Evolutionary conservation across 257 asterid species (phyloP).

Genomic region (Thymus quinquecostatus): DNA sequence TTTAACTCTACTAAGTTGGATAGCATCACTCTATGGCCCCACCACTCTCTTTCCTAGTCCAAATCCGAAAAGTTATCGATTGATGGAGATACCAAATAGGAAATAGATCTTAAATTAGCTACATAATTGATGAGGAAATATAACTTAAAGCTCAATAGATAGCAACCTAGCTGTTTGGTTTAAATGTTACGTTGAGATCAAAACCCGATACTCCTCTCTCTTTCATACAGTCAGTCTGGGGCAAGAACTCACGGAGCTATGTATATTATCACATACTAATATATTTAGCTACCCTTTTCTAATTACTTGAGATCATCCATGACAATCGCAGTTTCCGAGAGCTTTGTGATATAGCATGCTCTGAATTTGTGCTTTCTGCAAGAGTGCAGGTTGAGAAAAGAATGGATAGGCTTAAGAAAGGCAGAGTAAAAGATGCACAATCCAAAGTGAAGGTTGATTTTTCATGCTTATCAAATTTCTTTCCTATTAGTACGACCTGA

Average conservation of each 20-base stretch:
- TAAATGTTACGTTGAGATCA: not conserved
- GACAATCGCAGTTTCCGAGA: not conserved
- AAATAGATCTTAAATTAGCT: constrained; percentile 4
- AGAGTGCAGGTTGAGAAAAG: constrained; percentile 97
- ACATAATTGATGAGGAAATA: not conserved
- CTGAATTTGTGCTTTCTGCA: constrained; percentile 43
- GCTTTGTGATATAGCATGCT: constrained; percentile 17
- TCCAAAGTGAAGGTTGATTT: constrained; percentile 73
- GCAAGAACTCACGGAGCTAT: constrained; percentile 12
- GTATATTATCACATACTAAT: not conserved
- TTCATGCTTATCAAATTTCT: constrained; percentile 23
- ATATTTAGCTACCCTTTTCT: not conserved
- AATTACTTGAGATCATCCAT: not conserved
- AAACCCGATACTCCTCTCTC: not conserved
- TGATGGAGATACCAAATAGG: constrained; percentile 22
- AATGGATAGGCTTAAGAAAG: constrained; percentile 87
- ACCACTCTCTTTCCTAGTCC: not conserved
- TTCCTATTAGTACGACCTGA: constrained; percentile 10
- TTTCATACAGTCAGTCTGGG: not conserved
- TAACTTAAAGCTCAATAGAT: constrained; percentile 12
- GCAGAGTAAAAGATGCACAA: constrained; percentile 81
- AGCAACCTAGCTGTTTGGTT: not conserved
- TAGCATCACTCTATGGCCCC: not conserved
- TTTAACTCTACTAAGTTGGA: constrained; percentile 10
- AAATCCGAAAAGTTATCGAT: constrained; percentile 11